Conservation (phyloP, 371 early-diverging fungal species). For the Zopfochytrium polystomum region DNA sequence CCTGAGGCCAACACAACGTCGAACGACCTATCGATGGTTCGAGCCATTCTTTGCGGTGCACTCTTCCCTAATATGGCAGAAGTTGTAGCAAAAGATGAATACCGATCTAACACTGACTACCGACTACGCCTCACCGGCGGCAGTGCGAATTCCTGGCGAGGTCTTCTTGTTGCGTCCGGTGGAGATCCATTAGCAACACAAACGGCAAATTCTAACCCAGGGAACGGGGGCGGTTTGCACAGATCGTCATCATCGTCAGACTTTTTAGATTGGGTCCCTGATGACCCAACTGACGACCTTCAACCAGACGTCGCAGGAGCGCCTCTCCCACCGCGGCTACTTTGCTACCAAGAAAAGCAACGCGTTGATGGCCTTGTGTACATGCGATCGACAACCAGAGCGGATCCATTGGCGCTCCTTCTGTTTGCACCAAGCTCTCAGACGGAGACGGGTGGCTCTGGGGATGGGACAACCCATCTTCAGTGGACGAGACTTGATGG, state of each 20-base stretch:
- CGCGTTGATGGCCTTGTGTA: constrained; percentile 35
- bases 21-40: constrained; percentile 26
- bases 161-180: constrained; percentile 5
- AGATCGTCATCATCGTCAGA: neutral
- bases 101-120: constrained; percentile 18
- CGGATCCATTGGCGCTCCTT: constrained; percentile 34
- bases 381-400: constrained; percentile 33
- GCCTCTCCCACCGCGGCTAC: constrained; percentile 32
- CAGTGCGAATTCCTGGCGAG: constrained; percentile 32
- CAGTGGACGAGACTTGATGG: constrained; percentile 13
- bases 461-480: constrained; percentile 1
- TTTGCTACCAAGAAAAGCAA: constrained; percentile 45
- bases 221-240: neutral
- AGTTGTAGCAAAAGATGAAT: constrained; percentile 35
- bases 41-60: constrained; percentile 33
- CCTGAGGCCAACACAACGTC: constrained; percentile 21
- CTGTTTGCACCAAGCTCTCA: constrained; percentile 22
- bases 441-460: constrained; percentile 1
- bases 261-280: constrained; percentile 10
- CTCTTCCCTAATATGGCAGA: constrained; percentile 46
- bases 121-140: constrained; percentile 31
- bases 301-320: constrained; percentile 16
- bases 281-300: constrained; percentile 19
- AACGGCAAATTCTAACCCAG: neutral
- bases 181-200: neutral